Percentiles rank a stretch among this genome's conserved stretches.
Conservation (phyloP, 306 rosid species). For the Prunus kanzakura region DNA sequence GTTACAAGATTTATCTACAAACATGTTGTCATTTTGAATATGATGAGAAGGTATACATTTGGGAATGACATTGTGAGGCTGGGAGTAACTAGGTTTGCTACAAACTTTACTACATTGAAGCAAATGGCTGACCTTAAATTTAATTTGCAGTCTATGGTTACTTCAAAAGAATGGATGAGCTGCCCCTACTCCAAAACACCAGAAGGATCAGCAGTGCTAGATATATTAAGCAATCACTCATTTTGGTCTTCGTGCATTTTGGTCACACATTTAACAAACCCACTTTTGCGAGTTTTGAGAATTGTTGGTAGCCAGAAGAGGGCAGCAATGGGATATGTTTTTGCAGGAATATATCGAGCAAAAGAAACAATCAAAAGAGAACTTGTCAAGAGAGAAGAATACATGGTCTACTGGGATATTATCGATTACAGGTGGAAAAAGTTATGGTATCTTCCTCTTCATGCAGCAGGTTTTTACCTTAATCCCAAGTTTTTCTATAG, state of each 20-base stretch:
- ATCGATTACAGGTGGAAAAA: conserved; percentile 68
- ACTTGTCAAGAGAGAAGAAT: conserved; percentile 58
- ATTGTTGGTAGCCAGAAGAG: conserved; percentile 57
- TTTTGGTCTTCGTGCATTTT: conserved; percentile 68
- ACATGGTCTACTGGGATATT: conserved; percentile 70
- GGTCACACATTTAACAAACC: conserved; percentile 55
- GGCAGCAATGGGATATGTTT: conserved; percentile 68
- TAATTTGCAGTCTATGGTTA: conserved; percentile 71
- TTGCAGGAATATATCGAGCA: conserved; percentile 66
- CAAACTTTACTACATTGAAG: conserved; percentile 61
- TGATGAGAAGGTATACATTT: conserved; percentile 63
- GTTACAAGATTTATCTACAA: conserved; percentile 67
- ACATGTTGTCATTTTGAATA: conserved; percentile 50
- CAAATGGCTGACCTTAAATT: conserved; percentile 69
- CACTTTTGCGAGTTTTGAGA: conserved; percentile 51
- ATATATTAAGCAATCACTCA: conserved; percentile 43
- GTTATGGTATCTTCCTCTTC: conserved; percentile 65
- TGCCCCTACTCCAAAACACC: conserved; percentile 52
- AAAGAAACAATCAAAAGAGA: conserved; percentile 68
- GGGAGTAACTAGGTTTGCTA: conserved; percentile 42
- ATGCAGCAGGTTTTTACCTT: conserved; percentile 68
- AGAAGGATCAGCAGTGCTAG: conserved; percentile 60
- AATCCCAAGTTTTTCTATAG: conserved; percentile 74
- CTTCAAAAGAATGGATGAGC: conserved; percentile 78
- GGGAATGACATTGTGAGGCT: conserved; percentile 70